Evolutionary conservation across 2,329 filamentous ascomycete species (phyloP).

Genomic region (Chaetomium globosum): DNA sequence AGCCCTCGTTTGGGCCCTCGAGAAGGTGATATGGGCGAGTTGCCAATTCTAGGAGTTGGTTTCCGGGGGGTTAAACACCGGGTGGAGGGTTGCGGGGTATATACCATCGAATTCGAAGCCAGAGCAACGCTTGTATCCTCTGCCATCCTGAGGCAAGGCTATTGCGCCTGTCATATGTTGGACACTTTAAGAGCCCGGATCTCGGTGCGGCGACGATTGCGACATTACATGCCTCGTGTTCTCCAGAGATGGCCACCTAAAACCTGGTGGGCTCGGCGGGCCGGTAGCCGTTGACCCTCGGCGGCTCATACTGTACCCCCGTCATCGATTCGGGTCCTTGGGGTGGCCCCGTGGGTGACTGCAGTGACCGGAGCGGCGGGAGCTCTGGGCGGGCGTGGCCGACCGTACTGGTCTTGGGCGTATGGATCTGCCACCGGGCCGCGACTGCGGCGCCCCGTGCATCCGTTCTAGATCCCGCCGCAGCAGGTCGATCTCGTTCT

Average conservation of each 20-base stretch:
- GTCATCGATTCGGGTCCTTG: constrained; percentile 63
- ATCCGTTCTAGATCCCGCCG: constrained; percentile 50
- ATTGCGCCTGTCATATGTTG: not conserved
- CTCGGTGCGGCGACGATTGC: not conserved
- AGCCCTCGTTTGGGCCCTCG: not conserved
- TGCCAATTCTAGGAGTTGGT: not conserved
- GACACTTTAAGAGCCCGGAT: not conserved
- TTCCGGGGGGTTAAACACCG: not conserved
- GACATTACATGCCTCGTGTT: not conserved
- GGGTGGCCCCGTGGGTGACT: constrained; percentile 45
- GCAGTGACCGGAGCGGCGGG: constrained; percentile 59
- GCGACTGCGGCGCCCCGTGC: constrained; percentile 16
- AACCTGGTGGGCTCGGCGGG: constrained; percentile 39
- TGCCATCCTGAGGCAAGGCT: not conserved
- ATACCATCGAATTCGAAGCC: not conserved
- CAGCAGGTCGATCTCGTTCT: constrained; percentile 35
- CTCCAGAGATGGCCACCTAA: constrained; percentile 2
- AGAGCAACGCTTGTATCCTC: not conserved
- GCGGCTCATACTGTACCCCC: constrained; percentile 63
- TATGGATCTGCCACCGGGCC: constrained; percentile 29
- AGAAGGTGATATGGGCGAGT: not conserved
- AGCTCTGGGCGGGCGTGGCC: constrained; percentile 48
- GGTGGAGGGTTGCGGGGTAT: not conserved
- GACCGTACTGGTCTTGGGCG: constrained; percentile 37
- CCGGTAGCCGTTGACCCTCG: constrained; percentile 53